Evolutionary conservation across 306 rosid species (phyloP), one percentile per base, ranked within the genome.

Genomic region (Prunus dulcis): DNA sequence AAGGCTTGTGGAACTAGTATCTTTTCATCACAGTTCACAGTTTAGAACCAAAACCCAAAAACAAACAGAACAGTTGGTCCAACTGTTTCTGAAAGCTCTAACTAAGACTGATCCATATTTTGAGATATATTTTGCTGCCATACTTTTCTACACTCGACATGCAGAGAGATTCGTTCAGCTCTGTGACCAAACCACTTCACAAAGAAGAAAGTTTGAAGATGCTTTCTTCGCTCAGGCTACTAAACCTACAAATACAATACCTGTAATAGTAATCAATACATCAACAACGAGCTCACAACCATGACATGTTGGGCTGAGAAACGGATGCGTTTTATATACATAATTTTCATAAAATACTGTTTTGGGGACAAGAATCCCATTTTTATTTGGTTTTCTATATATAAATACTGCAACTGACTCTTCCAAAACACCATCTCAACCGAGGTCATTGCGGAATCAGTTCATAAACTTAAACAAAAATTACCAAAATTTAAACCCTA

Each of bases 171-270:
- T 47, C 5, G 15, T 47, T 63, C 67, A 3, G 43, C 5, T 3
- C 18, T 15, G 5, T 30, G 67, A 63, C 55, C 67, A 73, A 57
- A 73, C 67, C 27, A 72, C 76, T 43, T 57, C 56, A 41, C 66
- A 72, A 55, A 22, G 5, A 23, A 45, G 38, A n/a, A 34, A 1
- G 32, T 60, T 46, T 17, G 27, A 27, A 41, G 55, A 23, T 2
- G 17, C 17, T 53, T 32, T 7, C 41, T 15, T 68, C 32, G 13
- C 14, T 41, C 20, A 9, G 15, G 6, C 3, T 13, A 19, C 4
- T 14, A 49, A 13, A 12, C 53, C 53, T 49, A 49, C 19, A 49
- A 49, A 46, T n/a, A 47, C 13, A 38, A n/a, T 22, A 38, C 27
- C 13, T 38, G 43, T 38, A 38, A 38, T 38, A 7, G 9, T 1